Base-by-base conservation (phyloP, 164 flowering plant species). In the Magnolia sinica region DNA sequence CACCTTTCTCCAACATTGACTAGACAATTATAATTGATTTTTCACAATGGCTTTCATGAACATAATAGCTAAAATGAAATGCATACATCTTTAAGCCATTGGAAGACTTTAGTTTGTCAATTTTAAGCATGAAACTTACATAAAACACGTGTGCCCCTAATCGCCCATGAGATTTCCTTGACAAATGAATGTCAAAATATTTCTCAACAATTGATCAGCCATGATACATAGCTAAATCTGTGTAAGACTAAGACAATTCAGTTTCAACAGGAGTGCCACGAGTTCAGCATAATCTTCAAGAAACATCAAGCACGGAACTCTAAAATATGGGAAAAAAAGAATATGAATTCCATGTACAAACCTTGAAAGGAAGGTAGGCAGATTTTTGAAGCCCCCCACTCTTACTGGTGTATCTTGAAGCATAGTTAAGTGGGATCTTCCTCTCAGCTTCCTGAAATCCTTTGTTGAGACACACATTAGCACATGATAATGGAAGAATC, bases 341-440 rank as follows among this genome's bases (percentile, higher is more conserved):
- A 9, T 14, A 52, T 52, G 18, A 31, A 11, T 31, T 2, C 49
- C 49, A 22, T 50, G 24, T 19, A 80, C 82, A 78, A 59, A 96
- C 99, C 97, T 96, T 96, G 76, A 96, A 96, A 71, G 99, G 99
- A 55, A 94, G 86, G 83, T 96, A 96, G 16, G 99, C 99, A 82
- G 99, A 94, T 87, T 83, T 91, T 78, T 92, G 88, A 77, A 89
- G 92, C 51, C 99, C 99, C 16, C 92, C 96, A 71, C 86, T 77
- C 81, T 80, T 90, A 76, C 89, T 88, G 64, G 87, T 85, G 74
- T 90, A 96, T 82, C 98, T 91, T 29, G 93, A 91, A 29, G 99
- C 99, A 87, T 96, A 96, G 79, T 96, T 96, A 31, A 96, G 81
- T n/a, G 99, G 99, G 77, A 96, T 96, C 85, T 96, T 96, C 79